Evolutionary conservation across 345 rosid genomes (phyloP), one percentile per base, ranked within the genome.

Genomic region (Orychophragmus violaceus): DNA sequence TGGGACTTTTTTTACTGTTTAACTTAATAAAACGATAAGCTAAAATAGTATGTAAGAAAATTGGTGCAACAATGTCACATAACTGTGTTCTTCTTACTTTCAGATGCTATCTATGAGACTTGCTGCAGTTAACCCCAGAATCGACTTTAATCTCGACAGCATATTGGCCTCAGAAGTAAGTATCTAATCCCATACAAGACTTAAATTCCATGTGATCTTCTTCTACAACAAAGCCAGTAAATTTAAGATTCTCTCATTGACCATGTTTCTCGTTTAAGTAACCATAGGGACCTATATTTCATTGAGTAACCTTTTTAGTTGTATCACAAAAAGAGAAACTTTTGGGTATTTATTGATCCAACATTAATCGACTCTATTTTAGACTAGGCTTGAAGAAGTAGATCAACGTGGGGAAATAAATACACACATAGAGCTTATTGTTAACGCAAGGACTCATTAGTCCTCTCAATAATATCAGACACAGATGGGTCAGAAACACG

Each of bases 81-180:
- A 37, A 37, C 59, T 17, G 9, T 19, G 14, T 52, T 39, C 19
- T 62, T 42, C 22, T 54, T 45, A 32, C 46, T 87, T 79, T 62
- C 91, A 94, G 99, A 57, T 88, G 70, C 82, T 94, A 71, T 94
- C 99, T 60, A 94, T 88, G 96, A 83, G 88, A 78, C 93, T 94
- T 53, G 93, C 97, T 7, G 81, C 89, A 39, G 95, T 84, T 46
- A 88, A 87, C 80, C 93, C 96, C 30, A 69, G 86, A 79, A 78
- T 78, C 10, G 96, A 89, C 82, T 80, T 84, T 77, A 82, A 87
- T 77, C 83, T 88, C 3, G 95, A 90, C 70, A 80, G 69, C 39
- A 30, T 83, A 68, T 65, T 90, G 70, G 85, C 87, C 60, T 82
- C 89, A 54, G 92, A 90, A 58, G 98, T 90, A 81, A 80, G 96